Conservation (phyloP, 495 filamentous ascomycete genomes). For the Hypoxylon trugodes region DNA sequence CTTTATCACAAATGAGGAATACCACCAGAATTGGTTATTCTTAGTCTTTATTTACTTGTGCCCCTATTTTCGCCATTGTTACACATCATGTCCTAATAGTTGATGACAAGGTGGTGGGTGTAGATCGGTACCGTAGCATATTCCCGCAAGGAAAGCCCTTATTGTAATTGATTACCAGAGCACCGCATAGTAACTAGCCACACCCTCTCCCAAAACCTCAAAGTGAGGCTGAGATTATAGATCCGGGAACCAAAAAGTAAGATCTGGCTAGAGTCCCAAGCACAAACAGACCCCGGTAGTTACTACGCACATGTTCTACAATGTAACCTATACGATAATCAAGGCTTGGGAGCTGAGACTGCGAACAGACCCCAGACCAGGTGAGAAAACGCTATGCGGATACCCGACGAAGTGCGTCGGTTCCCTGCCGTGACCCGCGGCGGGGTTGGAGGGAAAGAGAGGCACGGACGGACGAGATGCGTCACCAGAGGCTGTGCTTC, state of each 20-base stretch:
- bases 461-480: slow-evolving; percentile 9
- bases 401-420: slow-evolving; percentile 28
- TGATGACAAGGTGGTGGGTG: no score
- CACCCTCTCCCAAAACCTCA: neutral
- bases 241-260: slow-evolving; percentile 22
- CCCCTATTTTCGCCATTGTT: no score
- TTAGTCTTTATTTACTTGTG: slow-evolving; percentile 6
- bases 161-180: neutral
- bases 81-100: no score
- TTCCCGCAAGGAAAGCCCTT: neutral
- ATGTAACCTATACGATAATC: neutral
- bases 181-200: neutral
- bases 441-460: slow-evolving; percentile 15
- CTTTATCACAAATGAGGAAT: slow-evolving; percentile 13
- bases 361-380: neutral
- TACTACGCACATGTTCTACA: neutral
- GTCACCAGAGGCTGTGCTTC: slow-evolving; percentile 31
- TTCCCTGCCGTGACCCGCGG: slow-evolving; percentile 30
- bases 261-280: slow-evolving; percentile 8
- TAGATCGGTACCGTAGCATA: no score
- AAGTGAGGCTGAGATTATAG: slow-evolving; percentile 17
- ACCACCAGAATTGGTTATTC: slow-evolving; percentile 26
- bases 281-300: slow-evolving; percentile 7
- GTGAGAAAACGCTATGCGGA: slow-evolving; percentile 22
- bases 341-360: neutral